Base-by-base conservation (phyloP, 345 rosid genomes). In the Eucalyptus caleyi region DNA sequence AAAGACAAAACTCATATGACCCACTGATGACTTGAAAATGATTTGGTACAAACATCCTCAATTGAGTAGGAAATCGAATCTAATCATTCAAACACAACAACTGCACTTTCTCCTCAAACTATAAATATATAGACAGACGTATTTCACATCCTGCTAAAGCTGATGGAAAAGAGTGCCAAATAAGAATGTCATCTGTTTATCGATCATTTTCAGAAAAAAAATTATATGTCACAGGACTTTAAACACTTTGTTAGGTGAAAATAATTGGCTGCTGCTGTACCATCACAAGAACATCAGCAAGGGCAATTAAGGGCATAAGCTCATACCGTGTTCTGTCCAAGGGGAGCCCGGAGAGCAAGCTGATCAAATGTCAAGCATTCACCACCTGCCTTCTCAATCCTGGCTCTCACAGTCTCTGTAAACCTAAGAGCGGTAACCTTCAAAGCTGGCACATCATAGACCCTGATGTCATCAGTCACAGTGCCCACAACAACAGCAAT, bases 371-470 rank as follows among this genome's bases (percentile, higher is more conserved):
- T 98, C 87, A 96, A 90, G 93, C 99, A 98, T 92, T 98, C 99
- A 65, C 99, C 99, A 14, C 99, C 99, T 18, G 99, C 99, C 93
- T 96, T 96, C 95, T 95, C 99, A 62, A 98, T 98, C 91, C 99
- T 94, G 47, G 98, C 99, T 81, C 99, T 96, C 1, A 96, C 98
- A 11, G 97, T 96, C 91, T 98, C 99, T 2, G 98, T 96, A 89
- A 98, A 97, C 92, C 96, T 95, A 95, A 98, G 91, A 86, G 99
- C 99, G 23, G 97, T 94, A 14, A 97, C 93, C 90, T 96, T 98
- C 88, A 98, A 51, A 11, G 98, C 94, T 3, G 99, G 99, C 30
- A 97, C 96, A 56, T 97, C 99, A 53, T 97, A 94, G 67, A 95
- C 95, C 90, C 99, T 95, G 83, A 95, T 89, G 87, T 98, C 99